phyloP scores from a whole-genome alignment of 2,329 filamentous ascomycete genomes.

The Nannizziopsis arthrosporioides region DNA sequence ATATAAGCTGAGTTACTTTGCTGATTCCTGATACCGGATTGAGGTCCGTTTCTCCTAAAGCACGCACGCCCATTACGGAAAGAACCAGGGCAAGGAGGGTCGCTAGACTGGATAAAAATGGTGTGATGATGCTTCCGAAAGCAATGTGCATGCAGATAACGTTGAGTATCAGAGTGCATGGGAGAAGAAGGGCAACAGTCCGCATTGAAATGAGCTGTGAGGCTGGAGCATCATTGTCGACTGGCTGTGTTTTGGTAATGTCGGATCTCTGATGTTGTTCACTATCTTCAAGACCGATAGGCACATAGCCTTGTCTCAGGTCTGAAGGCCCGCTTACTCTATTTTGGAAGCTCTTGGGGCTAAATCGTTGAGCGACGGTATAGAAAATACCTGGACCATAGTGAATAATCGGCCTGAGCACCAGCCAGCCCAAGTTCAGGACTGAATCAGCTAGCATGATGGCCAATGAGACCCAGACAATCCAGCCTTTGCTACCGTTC shows the following conservation, averaged over 20 bases:
- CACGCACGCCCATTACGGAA: slow-evolving; percentile 53
- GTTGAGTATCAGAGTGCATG: slow-evolving; percentile 67
- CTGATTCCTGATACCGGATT: slow-evolving; percentile 95
- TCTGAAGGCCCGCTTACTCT: slow-evolving; percentile 12
- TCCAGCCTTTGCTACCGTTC: slow-evolving; percentile 91
- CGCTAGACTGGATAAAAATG: slow-evolving; percentile 62
- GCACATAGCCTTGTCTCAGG: slow-evolving; percentile 12
- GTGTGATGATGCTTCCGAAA: slow-evolving; percentile 71
- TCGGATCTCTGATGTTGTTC: slow-evolving; percentile 22
- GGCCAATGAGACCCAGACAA: slow-evolving; percentile 88
- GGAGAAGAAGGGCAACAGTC: slow-evolving; percentile 62
- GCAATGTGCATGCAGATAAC: slow-evolving; percentile 68
- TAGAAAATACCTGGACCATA: slow-evolving; percentile 32
- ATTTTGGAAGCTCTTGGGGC: slow-evolving; percentile 20
- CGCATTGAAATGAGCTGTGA: slow-evolving; percentile 67
- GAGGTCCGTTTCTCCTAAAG: slow-evolving; percentile 71
- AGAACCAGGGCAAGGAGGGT: slow-evolving; percentile 70
- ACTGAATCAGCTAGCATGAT: slow-evolving; percentile 95
- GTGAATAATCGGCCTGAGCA: slow-evolving; percentile 50
- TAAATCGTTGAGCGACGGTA: slow-evolving; percentile 21
- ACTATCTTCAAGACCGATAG: slow-evolving; percentile 20
- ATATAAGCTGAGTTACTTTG: slow-evolving; percentile 91
- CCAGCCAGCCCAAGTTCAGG: slow-evolving; percentile 71
- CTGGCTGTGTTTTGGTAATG: slow-evolving; percentile 24
- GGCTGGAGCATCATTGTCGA: slow-evolving; percentile 66